Percentiles rank a stretch among this genome's conserved stretches.
phyloP scores from a whole-genome alignment of 2,329 filamentous ascomycete species.

The Coccinonectria pachysandricola region DNA sequence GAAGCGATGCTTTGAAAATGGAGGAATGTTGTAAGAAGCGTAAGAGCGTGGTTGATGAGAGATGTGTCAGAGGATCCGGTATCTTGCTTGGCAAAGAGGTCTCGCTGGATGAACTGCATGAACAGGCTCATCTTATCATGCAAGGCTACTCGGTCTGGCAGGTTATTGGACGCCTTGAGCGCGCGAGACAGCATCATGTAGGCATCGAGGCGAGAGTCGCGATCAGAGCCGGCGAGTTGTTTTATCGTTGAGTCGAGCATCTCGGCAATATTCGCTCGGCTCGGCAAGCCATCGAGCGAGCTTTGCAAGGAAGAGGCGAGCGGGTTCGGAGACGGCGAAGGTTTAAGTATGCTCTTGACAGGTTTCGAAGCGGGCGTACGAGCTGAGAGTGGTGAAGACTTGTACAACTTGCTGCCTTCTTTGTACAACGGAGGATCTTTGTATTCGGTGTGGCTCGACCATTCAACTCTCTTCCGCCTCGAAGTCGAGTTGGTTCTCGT shows the following conservation, averaged over 20 bases:
- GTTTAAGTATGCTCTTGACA: slow-evolving; percentile 68
- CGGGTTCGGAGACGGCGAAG: slow-evolving; percentile 39
- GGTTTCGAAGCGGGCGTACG: slow-evolving; percentile 34
- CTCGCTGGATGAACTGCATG: slow-evolving; percentile 73
- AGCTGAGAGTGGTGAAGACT: slow-evolving; percentile 31
- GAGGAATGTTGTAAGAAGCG: slow-evolving; percentile 66
- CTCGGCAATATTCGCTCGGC: slow-evolving; percentile 50
- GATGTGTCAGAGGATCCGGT: slow-evolving; percentile 52
- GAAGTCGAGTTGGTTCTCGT: slow-evolving; percentile 33
- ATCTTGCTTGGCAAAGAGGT: slow-evolving; percentile 54
- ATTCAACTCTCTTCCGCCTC: slow-evolving; percentile 45
- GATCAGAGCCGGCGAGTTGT: slow-evolving; percentile 66
- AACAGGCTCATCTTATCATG: slow-evolving; percentile 67
- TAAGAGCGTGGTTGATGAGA: slow-evolving; percentile 67
- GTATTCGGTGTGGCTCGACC: slow-evolving; percentile 47
- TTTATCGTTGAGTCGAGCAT: slow-evolving; percentile 81
- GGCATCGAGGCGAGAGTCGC: slow-evolving; percentile 68
- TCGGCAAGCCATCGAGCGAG: slow-evolving; percentile 30
- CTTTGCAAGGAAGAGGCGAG: slow-evolving; percentile 30
- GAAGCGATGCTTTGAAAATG: slow-evolving; percentile 62
- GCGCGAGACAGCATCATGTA: slow-evolving; percentile 71
- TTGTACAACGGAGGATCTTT: slow-evolving; percentile 39
- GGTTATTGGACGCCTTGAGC: slow-evolving; percentile 70
- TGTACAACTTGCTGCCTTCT: slow-evolving; percentile 26
- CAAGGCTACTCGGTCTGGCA: slow-evolving; percentile 65